Conservation (phyloP, 768 basidiomycete genomes). For the Lactifluus echinatus region DNA sequence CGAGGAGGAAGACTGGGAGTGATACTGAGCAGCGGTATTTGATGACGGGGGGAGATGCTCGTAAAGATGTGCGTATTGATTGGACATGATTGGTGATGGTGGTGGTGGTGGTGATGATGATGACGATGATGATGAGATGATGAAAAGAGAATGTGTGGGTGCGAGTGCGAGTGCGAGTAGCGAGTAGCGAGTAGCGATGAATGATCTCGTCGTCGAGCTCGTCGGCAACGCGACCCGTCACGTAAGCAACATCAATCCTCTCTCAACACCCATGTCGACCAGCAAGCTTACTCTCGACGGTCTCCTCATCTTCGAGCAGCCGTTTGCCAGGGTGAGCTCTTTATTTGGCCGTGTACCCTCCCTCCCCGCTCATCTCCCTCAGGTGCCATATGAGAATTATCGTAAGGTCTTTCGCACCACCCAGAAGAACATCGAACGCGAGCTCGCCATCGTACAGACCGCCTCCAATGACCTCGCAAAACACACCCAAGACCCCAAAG, state of each 20-base stretch:
- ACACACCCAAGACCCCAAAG: slow-evolving; percentile 32
- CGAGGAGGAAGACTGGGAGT: neutral
- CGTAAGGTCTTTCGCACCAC: slow-evolving; percentile 80
- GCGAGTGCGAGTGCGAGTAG: no score
- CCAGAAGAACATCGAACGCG: slow-evolving; percentile 76
- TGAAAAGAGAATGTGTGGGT: no score
- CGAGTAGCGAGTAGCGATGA: no score
- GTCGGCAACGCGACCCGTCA: neutral
- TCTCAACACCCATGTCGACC: slow-evolving; percentile 20
- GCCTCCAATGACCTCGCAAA: slow-evolving; percentile 52
- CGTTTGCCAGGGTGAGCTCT: slow-evolving; percentile 57
- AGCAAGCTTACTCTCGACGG: slow-evolving; percentile 65
- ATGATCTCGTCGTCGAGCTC: no score
- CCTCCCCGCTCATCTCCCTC: neutral
- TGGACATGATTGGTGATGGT: slow-evolving; percentile 13
- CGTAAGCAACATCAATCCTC: neutral
- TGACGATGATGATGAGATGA: no score
- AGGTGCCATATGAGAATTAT: slow-evolving; percentile 90
- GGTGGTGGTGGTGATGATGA: no score
- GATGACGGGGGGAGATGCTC: neutral
- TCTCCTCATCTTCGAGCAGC: slow-evolving; percentile 75
- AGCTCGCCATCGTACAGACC: slow-evolving; percentile 52
- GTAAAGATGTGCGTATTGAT: slow-evolving; percentile 17
- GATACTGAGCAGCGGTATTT: neutral
- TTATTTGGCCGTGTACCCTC: slow-evolving; percentile 1